Evolutionary conservation across 2,329 filamentous ascomycete species (phyloP), one percentile per base, ranked within the genome.

Genomic region (Macrophomina phaseolina): DNA sequence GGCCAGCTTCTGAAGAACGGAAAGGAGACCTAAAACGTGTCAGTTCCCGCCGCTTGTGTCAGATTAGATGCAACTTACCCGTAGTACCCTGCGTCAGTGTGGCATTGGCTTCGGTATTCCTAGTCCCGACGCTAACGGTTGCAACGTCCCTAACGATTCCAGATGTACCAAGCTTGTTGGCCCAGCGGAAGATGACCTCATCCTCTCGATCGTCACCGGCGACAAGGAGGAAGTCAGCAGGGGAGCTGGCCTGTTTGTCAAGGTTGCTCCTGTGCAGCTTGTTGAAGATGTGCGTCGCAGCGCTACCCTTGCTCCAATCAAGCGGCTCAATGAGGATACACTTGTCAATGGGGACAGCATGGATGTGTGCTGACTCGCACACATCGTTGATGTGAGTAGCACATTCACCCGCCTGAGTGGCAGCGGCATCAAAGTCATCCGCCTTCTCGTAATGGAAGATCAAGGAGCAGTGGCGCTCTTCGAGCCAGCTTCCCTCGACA

Each of bases 361-460:
- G 92, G 4, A 98, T 91, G 38, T 89, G 87, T 78, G 96, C 92
- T 65, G 86, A 87, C 75, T 93, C 90, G 76, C 93, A 97, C 0
- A 93, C 91, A 75, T 97, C 94, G 75, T 98, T 98, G 83, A 98
- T 95, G 73, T 97, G 94, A 69, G 92, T 94, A 0, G 93, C 93
- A 74, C 93, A 97, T 76, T 98, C 94, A 23, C 90, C 91, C 0
- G 93, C 94, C 73, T 94, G 91, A 23, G 93, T 89, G 67, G 87
- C 85, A 0, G 94, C 94, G 30, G 87, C 86, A 62, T 90, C 88
- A 67, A 87, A 87, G 75, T 97, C 92, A 65, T 93, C 91, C 1
- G 91, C 90, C 64, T 89, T 89, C 76, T 91, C 91, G 81, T 95
- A 96, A 79, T 97, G 92, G 83, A 97, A 97, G 67, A 97, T 88